Evolutionary conservation across 2,329 filamentous ascomycete species (phyloP), one percentile per base, ranked within the genome.

Genomic region (Drechslerella stenobrocha): DNA sequence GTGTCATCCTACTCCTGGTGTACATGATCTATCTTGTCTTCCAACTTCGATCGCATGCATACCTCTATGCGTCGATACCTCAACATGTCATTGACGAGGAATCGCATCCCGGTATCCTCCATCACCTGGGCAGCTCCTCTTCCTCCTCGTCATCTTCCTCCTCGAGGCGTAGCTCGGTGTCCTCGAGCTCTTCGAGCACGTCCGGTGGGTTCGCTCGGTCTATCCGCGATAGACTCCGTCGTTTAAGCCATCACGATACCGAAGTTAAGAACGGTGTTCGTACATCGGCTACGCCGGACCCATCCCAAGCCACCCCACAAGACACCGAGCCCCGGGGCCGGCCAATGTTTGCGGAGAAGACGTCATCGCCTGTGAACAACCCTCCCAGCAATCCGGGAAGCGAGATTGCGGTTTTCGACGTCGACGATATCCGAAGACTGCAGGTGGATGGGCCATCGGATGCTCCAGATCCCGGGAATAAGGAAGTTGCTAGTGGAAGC

Each of bases 21-120:
- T 97, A 96, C 76, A 84, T 77, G 52, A 87, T 84, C 58, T 96
- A 95, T 74, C 84, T 97, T 1, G 81, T 89, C 76, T 96, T 96
- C 80, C 92, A 96, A 77, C 84, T 97, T 64, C 88, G 90, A 76
- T 91, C 91, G 0, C 91, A 96, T 76, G 81, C 82, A 23, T 79
- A 80, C 7, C 85, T 95, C 75, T 96, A 95, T 75, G 88, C 90
- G 76, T 93, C 90, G 71, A 96, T 89, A 3, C 91, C 91, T 7
- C 90, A 96, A 77, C 87, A 91, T 72, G 87, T 95, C 66, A 93
- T 96, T 70, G 91, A 96, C 72, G 90, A 93, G 73, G 91, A 96
- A 75, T 86, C 89, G 0, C 87, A 89, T 45, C 91, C 91, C 20
- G 91, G 91, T 70, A 86, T 93, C 0, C 82, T 91, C 9, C 80